phyloP scores from a whole-genome alignment of 805 yeast species.

The Metschnikowia vanudenii region DNA sequence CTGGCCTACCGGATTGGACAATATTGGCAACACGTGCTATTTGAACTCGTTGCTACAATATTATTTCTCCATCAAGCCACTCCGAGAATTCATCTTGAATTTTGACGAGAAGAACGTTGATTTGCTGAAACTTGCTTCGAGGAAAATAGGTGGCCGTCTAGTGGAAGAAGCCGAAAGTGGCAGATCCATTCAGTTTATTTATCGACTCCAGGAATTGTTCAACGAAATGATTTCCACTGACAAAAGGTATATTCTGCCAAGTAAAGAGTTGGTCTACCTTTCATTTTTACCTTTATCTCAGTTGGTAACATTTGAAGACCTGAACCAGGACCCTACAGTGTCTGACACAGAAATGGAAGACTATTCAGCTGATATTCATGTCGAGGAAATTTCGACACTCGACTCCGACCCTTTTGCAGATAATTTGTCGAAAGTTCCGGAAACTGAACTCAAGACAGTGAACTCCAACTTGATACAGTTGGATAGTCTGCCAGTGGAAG shows the following conservation, averaged over 20 bases:
- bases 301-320: conserved; percentile 55
- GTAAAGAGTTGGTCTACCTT: conserved; percentile 79
- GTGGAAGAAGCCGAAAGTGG: conserved; percentile 77
- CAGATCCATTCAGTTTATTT: conserved; percentile 79
- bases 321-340: background rate
- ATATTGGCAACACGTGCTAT: conserved; percentile 90
- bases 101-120: conserved; percentile 43
- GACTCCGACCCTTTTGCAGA: conserved; percentile 3
- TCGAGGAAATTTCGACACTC: background rate
- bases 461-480: conserved; percentile 7
- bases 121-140: conserved; percentile 16
- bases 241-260: conserved; percentile 71
- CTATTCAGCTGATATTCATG: background rate
- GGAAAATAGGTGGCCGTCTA: conserved; percentile 85
- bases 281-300: conserved; percentile 76
- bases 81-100: conserved; percentile 61
- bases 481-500: conserved; percentile 5
- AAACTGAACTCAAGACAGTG: background rate
- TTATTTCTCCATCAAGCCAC: conserved; percentile 81
- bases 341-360: conserved; percentile 6
- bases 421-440: background rate
- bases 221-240: conserved; percentile 62
- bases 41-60: conserved; percentile 87
- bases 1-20: conserved; percentile 91
- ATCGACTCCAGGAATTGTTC: conserved; percentile 68